Evolutionary conservation across 768 basidiomycete genomes (phyloP).

Genomic region (Tricholoma furcatifolium): DNA sequence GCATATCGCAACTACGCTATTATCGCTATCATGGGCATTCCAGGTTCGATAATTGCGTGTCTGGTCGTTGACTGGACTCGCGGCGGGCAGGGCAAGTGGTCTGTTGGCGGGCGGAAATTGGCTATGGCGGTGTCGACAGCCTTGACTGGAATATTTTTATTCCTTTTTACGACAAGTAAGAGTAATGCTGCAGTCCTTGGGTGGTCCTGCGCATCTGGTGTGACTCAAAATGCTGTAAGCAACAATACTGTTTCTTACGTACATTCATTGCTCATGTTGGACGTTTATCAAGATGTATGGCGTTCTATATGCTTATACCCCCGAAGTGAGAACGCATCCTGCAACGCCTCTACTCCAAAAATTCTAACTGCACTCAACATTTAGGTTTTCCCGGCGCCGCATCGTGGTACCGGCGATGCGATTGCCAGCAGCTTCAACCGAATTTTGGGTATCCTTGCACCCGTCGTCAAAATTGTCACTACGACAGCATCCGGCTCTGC

Average conservation of each 20-base stretch:
- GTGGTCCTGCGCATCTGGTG: slow-evolving; percentile 42
- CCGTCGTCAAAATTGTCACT: slow-evolving; percentile 47
- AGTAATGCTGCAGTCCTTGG: slow-evolving; percentile 38
- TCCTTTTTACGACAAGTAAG: slow-evolving; percentile 49
- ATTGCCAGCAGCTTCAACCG: slow-evolving; percentile 47
- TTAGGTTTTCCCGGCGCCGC: slow-evolving; percentile 50
- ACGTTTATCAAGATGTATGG: not conserved
- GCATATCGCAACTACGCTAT: slow-evolving; percentile 51
- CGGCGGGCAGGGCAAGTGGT: slow-evolving; percentile 25
- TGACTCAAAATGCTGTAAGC: slow-evolving; percentile 26
- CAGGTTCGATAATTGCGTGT: slow-evolving; percentile 46
- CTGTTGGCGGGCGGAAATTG: slow-evolving; percentile 45
- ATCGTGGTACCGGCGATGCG: slow-evolving; percentile 55
- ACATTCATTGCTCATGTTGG: too few relatives aligned
- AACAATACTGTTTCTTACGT: not conserved
- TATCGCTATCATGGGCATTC: slow-evolving; percentile 43
- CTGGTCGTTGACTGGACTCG: slow-evolving; percentile 43
- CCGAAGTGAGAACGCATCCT: slow-evolving; percentile 34
- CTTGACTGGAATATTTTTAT: slow-evolving; percentile 46
- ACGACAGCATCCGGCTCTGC: not conserved
- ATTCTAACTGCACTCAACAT: not conserved
- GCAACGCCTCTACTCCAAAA: not conserved
- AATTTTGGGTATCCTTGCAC: slow-evolving; percentile 44
- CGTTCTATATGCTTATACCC: slow-evolving; percentile 48
- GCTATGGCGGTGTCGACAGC: slow-evolving; percentile 44